Evolutionary conservation across 2,329 filamentous ascomycete species (phyloP).

Genomic region (Sarocladiaceae sp.): DNA sequence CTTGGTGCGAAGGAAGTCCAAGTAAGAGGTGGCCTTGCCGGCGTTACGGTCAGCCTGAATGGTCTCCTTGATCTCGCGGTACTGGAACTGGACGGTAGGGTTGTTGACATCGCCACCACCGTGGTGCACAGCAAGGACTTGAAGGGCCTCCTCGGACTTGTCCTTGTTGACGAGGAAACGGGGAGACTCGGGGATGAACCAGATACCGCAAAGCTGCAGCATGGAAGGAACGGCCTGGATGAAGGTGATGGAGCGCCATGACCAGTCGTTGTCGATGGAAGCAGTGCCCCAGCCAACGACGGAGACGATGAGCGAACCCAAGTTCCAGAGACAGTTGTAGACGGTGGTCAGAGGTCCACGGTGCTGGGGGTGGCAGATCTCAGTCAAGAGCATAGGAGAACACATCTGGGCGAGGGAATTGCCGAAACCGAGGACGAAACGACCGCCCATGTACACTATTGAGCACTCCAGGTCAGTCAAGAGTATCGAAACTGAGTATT

Average conservation of each 20-base stretch:
- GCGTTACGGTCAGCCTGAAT: slow-evolving; percentile 52
- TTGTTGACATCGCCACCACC: slow-evolving; percentile 56
- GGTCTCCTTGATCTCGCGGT: slow-evolving; percentile 61
- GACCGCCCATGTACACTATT: slow-evolving; percentile 34
- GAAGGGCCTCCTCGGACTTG: slow-evolving; percentile 56
- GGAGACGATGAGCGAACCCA: slow-evolving; percentile 53
- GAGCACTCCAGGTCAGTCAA: background rate
- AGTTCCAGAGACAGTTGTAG: slow-evolving; percentile 66
- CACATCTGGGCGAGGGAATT: slow-evolving; percentile 61
- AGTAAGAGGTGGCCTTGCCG: slow-evolving; percentile 46
- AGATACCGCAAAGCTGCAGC: slow-evolving; percentile 62
- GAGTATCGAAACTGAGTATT: background rate
- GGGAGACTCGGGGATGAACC: slow-evolving; percentile 64
- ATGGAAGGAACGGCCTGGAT: slow-evolving; percentile 59
- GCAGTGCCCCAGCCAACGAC: slow-evolving; percentile 62
- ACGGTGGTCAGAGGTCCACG: slow-evolving; percentile 60
- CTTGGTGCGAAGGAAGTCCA: slow-evolving; percentile 57
- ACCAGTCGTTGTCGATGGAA: slow-evolving; percentile 55
- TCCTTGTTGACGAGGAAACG: slow-evolving; percentile 63
- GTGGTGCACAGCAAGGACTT: slow-evolving; percentile 59
- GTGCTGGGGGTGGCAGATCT: slow-evolving; percentile 66
- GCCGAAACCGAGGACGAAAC: slow-evolving; percentile 55
- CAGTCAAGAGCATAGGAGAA: slow-evolving; percentile 59
- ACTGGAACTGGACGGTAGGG: slow-evolving; percentile 61
- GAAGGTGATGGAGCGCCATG: slow-evolving; percentile 63